Evolutionary conservation across 352 stramenopile species (phyloP).

Genomic region (Phytophthora pinifolia): DNA sequence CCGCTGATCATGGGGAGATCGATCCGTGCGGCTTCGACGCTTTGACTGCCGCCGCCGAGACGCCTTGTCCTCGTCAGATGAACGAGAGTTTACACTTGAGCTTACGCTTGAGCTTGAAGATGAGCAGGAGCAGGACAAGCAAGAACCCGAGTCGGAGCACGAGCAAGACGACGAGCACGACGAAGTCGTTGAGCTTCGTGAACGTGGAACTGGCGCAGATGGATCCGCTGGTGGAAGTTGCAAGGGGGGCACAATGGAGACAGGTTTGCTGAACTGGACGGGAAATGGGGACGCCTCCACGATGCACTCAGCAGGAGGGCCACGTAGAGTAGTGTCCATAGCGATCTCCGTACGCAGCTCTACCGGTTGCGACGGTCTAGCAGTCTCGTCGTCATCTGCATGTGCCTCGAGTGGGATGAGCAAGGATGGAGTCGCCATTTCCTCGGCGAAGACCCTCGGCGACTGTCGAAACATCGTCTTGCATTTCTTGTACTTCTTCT

Average conservation of each 20-base stretch:
- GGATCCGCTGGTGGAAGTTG: constrained; percentile 2
- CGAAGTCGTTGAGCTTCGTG: constrained; percentile 2
- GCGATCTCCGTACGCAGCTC: neutral
- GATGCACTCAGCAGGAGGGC: neutral
- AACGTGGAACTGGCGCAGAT: constrained; percentile 4
- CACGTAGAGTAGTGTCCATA: neutral
- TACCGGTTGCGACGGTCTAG: neutral
- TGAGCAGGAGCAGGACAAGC: constrained; percentile 20
- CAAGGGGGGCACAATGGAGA: constrained; percentile 20
- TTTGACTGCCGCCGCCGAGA: constrained; percentile 8
- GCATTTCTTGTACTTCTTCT: constrained; percentile 41
- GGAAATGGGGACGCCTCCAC: neutral
- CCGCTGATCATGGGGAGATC: constrained; percentile 6
- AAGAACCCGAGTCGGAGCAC: constrained; percentile 13
- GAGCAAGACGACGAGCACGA: constrained; percentile 18
- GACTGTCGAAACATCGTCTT: constrained; percentile 50
- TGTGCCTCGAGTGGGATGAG: neutral
- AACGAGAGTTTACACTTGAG: constrained; percentile 25
- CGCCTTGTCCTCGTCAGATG: constrained; percentile 1
- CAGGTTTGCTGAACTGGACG: neutral
- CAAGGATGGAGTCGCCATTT: constrained; percentile 7
- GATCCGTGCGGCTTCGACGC: constrained; percentile 2
- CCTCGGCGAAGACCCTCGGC: constrained; percentile 41
- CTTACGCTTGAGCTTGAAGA: constrained; percentile 27
- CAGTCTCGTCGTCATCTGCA: neutral